Evolutionary conservation across 768 basidiomycete species (phyloP).

Genomic region (Lanmaoa pseudosensibilis): DNA sequence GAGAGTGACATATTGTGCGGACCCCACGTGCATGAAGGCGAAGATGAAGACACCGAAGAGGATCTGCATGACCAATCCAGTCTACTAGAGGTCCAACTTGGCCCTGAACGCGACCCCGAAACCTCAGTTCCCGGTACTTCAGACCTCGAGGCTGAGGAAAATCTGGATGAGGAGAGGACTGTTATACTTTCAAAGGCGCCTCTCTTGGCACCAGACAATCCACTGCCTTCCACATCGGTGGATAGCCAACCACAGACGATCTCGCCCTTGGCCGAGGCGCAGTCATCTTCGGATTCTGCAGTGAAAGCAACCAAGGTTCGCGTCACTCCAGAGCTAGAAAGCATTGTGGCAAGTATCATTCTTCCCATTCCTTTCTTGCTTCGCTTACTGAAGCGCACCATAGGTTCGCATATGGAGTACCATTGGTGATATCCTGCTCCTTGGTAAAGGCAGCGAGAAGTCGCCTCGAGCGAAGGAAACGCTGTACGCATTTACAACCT

Average conservation of each 20-base stretch:
- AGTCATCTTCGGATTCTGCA: slow-evolving; percentile 13
- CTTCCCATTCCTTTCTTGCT: neutral
- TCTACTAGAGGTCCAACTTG: slow-evolving; percentile 11
- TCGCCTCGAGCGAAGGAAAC: slow-evolving; percentile 59
- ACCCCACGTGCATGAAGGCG: neutral
- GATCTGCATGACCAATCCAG: slow-evolving; percentile 14
- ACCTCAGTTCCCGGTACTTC: neutral
- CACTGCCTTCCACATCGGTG: neutral
- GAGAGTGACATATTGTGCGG: slow-evolving; percentile 11
- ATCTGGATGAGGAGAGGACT: slow-evolving; percentile 31
- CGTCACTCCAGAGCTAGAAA: slow-evolving; percentile 63
- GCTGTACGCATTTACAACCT: slow-evolving; percentile 44
- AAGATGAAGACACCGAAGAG: slow-evolving; percentile 2
- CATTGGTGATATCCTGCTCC: slow-evolving; percentile 62
- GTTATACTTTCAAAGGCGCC: slow-evolving; percentile 29
- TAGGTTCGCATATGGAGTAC: slow-evolving; percentile 72
- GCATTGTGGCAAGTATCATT: slow-evolving; percentile 52
- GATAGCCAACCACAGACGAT: slow-evolving; percentile 5
- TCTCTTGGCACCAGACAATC: neutral
- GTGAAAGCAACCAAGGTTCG: slow-evolving; percentile 41
- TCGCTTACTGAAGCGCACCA: neutral
- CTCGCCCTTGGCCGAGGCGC: slow-evolving; percentile 1
- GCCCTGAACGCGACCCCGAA: slow-evolving; percentile 2
- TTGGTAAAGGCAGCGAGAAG: slow-evolving; percentile 45
- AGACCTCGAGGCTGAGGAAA: slow-evolving; percentile 11